Percentiles rank a stretch among this genome's conserved stretches.
These are phyloP conservation scores for Solanum hybrid DNA, from an alignment of 305 asterid genomes.

Conservation along the genomic window DNA sequence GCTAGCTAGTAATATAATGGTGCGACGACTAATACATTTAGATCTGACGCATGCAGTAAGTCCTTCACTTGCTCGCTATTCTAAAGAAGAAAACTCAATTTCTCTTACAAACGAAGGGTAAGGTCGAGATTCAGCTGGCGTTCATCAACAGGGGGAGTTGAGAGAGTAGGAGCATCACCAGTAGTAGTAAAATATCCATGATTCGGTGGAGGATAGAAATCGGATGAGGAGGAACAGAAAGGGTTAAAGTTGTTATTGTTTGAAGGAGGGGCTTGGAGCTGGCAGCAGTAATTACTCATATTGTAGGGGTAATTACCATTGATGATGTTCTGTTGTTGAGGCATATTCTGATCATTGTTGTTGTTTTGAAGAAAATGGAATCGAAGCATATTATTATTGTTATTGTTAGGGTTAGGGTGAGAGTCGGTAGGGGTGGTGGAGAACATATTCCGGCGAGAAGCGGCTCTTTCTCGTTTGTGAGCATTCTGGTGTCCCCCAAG, in stretches of 20 bases:
- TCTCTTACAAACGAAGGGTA: not conserved
- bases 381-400: not conserved
- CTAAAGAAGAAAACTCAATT: not conserved
- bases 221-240: not conserved
- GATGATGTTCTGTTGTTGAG: not conserved
- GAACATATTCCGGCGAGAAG: slow-evolving; percentile 38
- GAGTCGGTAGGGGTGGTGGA: slow-evolving; percentile 18
- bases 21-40: not conserved
- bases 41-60: not conserved
- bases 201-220: not conserved
- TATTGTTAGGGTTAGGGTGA: not conserved
- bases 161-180: not conserved
- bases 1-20: not conserved
- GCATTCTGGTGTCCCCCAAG: slow-evolving; percentile 90
- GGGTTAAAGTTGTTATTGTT: not conserved
- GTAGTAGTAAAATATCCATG: not conserved
- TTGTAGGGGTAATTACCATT: not conserved
- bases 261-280: not conserved
- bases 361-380: not conserved
- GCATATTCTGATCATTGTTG: not conserved
- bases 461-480: slow-evolving; percentile 83
- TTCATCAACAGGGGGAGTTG: not conserved
- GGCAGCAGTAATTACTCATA: not conserved
- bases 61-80: not conserved
- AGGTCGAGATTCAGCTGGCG: slow-evolving; percentile 1